Conservation (phyloP, 169 alveolate species). For the Plasmodium gonderi region DNA sequence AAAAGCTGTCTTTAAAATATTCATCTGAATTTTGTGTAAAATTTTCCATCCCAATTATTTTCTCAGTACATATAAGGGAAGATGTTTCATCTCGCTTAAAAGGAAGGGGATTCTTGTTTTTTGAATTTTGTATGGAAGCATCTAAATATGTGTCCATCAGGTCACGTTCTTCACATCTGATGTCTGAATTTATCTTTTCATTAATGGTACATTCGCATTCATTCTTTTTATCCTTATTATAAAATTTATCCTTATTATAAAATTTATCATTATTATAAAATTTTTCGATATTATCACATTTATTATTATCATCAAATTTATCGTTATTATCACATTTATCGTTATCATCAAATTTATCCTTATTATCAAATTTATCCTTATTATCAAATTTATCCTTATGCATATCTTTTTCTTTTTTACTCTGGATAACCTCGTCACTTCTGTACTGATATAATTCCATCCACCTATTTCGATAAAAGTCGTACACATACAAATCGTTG, state of each 20-base stretch:
- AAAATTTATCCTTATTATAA: too few relatives aligned
- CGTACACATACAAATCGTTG: constrained; percentile 71
- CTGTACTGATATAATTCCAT: constrained; percentile 27
- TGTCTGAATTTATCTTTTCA: neutral
- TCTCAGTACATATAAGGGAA: neutral
- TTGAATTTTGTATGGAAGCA: neutral
- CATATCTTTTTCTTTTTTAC: too few relatives aligned
- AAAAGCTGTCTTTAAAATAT: neutral
- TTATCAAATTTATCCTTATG: too few relatives aligned
- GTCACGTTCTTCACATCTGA: neutral
- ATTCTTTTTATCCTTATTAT: too few relatives aligned
- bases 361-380: too few relatives aligned
- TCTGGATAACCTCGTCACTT: too few relatives aligned
- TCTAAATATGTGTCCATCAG: neutral
- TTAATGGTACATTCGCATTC: neutral
- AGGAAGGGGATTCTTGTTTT: neutral
- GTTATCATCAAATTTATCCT: too few relatives aligned
- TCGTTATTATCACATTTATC: too few relatives aligned
- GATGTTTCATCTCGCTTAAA: neutral
- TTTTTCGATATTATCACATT: too few relatives aligned
- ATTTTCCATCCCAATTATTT: neutral
- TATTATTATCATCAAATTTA: too few relatives aligned
- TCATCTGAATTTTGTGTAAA: neutral
- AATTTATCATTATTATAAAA: too few relatives aligned
- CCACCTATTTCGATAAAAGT: constrained; percentile 64